Conservation (phyloP, 345 rosid genomes). For the Hibiscus tridactylites region DNA sequence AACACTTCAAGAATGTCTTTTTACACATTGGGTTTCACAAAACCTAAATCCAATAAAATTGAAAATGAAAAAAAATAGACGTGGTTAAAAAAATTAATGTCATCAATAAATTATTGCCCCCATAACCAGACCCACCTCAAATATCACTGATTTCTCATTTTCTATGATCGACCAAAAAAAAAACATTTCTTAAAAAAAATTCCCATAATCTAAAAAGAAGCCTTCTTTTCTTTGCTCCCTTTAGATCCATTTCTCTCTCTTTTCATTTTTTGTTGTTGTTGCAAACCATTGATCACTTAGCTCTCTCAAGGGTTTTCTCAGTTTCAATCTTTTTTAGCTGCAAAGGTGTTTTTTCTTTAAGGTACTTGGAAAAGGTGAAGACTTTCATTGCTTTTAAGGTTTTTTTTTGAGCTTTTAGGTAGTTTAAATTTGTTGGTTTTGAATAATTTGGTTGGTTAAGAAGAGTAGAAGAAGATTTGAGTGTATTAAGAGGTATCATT, state of each 20-base stretch:
- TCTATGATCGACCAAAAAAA: not conserved
- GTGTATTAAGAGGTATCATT: conserved; percentile 7
- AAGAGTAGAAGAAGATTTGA: conserved; percentile 1
- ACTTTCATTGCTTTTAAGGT: too few species aligned
- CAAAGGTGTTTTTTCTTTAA: not conserved
- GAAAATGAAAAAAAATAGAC: not conserved
- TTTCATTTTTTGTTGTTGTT: not conserved
- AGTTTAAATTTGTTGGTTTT: not conserved
- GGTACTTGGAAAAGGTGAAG: not conserved
- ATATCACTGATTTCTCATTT: not conserved
- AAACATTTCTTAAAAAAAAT: conserved; percentile 9
- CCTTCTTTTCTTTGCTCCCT: conserved; percentile 14
- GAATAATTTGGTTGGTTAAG: conserved; percentile 4
- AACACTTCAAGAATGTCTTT: conserved; percentile 33
- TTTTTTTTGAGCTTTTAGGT: conserved; percentile 5
- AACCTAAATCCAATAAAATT: not conserved
- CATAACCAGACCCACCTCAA: not conserved
- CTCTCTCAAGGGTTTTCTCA: not conserved
- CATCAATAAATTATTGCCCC: not conserved
- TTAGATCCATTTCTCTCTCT: conserved; percentile 34
- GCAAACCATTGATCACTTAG: conserved; percentile 32
- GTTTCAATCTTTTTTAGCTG: conserved; percentile 9
- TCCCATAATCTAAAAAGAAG: not conserved
- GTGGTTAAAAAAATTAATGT: not conserved
- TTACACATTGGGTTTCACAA: not conserved